Conservation (phyloP, 2,329 filamentous ascomycete genomes). For the Sporothrix dimorphospora region DNA sequence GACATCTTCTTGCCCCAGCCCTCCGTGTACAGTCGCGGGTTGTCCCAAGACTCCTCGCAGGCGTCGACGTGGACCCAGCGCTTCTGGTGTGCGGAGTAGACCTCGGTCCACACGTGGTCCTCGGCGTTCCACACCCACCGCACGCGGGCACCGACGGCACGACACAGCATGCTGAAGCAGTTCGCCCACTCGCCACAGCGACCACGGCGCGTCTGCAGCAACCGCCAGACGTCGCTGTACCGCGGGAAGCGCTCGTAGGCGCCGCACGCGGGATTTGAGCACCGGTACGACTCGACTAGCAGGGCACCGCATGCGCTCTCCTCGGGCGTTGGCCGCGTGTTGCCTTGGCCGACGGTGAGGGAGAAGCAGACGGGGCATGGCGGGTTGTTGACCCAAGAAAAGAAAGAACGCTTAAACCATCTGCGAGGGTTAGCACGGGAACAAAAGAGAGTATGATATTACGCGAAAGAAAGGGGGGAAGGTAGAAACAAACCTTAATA, state of each 20-base stretch:
- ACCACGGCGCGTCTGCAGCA: constrained; percentile 83
- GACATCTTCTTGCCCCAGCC: constrained; percentile 97
- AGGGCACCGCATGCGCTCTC: constrained; percentile 87
- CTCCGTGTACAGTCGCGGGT: constrained; percentile 87
- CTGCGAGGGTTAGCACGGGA: constrained; percentile 46
- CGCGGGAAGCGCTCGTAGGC: constrained; percentile 84
- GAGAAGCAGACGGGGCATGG: constrained; percentile 79
- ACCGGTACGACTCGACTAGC: constrained; percentile 87
- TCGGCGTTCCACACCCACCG: constrained; percentile 99
- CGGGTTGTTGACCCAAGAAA: constrained; percentile 96
- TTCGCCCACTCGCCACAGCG: constrained; percentile 96
- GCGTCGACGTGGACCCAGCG: constrained; percentile 97
- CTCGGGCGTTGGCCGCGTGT: constrained; percentile 82
- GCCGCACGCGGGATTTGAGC: constrained; percentile 74
- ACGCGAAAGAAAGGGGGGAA: too few relatives aligned
- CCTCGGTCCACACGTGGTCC: constrained; percentile 96
- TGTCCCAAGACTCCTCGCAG: constrained; percentile 95
- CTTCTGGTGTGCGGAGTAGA: constrained; percentile 91
- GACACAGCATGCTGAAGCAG: constrained; percentile 97
- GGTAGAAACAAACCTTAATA: constrained; percentile 77
- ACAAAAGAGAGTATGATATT: constrained; percentile 14
- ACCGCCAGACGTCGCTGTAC: constrained; percentile 92
- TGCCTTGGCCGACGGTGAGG: constrained; percentile 80
- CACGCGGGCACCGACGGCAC: constrained; percentile 85
- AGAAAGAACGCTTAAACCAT: constrained; percentile 96